A percentile compares a stretch with the other conserved stretches of the same genome.
Evolutionary conservation across 495 filamentous ascomycete species (phyloP).

Genomic region (Neurospora sp.): DNA sequence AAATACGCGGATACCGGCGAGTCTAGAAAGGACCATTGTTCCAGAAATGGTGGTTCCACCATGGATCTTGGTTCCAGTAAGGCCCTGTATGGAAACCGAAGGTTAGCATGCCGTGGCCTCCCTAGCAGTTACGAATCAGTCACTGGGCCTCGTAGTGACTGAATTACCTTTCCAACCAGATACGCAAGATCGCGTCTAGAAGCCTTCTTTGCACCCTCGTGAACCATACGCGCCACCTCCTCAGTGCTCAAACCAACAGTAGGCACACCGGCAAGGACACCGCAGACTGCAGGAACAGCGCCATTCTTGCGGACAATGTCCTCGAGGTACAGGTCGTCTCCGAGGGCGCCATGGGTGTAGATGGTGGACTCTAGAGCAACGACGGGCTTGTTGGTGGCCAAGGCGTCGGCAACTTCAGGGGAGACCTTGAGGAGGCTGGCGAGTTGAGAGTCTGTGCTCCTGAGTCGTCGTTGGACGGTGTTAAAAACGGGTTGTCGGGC

Average conservation of each 20-base stretch:
- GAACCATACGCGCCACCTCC: conserved; percentile 62
- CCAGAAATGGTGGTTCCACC: conserved; percentile 90
- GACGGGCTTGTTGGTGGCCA: conserved; percentile 62
- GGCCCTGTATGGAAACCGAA: conserved; percentile 34
- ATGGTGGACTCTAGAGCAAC: conserved; percentile 93
- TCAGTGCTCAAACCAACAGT: conserved; percentile 61
- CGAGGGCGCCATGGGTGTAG: conserved; percentile 63
- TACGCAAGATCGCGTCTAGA: conserved; percentile 80
- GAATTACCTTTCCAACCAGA: conserved; percentile 63
- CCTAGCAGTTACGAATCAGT: conserved; percentile 2
- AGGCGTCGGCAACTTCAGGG: conserved; percentile 68
- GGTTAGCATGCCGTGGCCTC: neutral
- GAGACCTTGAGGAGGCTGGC: conserved; percentile 62
- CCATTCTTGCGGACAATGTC: conserved; percentile 67
- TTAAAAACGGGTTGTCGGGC: neutral
- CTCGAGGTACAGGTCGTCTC: conserved; percentile 75
- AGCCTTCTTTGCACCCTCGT: conserved; percentile 62
- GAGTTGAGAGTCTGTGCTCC: conserved; percentile 12
- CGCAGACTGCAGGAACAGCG: conserved; percentile 86
- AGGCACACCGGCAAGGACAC: conserved; percentile 70
- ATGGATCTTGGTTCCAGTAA: conserved; percentile 55
- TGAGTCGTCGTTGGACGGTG: neutral
- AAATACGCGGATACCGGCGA: conserved; percentile 87
- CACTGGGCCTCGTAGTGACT: neutral
- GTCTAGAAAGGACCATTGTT: conserved; percentile 80